Base-by-base conservation (phyloP, 768 basidiomycete genomes). In the Termitomyces sp. region DNA sequence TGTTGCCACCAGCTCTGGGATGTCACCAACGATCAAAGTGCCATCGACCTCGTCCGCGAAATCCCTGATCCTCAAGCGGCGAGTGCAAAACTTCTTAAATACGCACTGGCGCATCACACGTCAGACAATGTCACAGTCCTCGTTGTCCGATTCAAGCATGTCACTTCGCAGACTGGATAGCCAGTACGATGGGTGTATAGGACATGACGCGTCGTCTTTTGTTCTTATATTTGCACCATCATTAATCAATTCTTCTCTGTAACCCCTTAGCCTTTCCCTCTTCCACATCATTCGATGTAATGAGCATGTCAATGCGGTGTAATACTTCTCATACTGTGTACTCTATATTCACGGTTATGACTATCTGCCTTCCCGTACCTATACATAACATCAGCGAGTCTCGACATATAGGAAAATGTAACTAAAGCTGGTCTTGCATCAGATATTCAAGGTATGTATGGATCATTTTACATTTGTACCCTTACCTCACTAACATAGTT, bases 101-200 rank as follows among this genome's bases (percentile, higher is more conserved):
- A 95, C 64, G 97, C 97, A 18, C 79, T 97, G 50, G 76, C 82
- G 16, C 85, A 90, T 67, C 95, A 93, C 72, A 94, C 94, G 16
- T 90, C 89, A 42, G 97, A 99, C 71, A 99, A 99, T 72, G 86
- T 98, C 50, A 95, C 92, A 36, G 89, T 93, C 29, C 71, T 98
- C 55, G 92, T 98, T 54, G 80, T 98, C 32, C 85, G 92, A 49
- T 91, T 96, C 78, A 87, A 86, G 67, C 73, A 76, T 52, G 57
- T 62, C n/a, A 34, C 59, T 32, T 58, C 66, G 2, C 61, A 62
- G 36, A 64, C 63, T 37, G 65, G 59, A 43, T 67, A 64, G 42
- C 22, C 46, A 37, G 18, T 0, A 50, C 9, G 13, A 5, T 41
- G 22, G 22, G 32, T 6, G 39, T 44, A 51, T 26, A 0, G 16